These are phyloP conservation scores for Alternaria sp. DNA, from an alignment of 2,329 filamentous ascomycete species.

Conservation along the genomic window DNA sequence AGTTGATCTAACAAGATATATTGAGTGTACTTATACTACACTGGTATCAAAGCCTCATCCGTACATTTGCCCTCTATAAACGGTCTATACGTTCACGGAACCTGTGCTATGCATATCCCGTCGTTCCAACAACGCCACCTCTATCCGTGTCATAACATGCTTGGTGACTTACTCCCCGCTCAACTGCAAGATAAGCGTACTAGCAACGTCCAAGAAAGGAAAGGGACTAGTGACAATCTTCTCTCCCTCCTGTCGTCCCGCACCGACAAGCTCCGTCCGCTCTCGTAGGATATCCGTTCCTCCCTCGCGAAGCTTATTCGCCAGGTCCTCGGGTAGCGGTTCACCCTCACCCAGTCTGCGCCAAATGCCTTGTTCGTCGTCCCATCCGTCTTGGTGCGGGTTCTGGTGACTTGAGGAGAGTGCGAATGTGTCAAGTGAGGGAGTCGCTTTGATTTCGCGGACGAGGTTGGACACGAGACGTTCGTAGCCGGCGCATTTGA, in stretches of 20 bases:
- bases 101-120: background rate
- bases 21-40: background rate
- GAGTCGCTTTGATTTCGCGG: conserved; percentile 45
- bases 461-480: conserved; percentile 67
- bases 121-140: background rate
- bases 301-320: conserved; percentile 36
- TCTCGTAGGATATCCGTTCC: conserved; percentile 47
- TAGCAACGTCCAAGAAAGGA: conserved; percentile 93
- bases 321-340: conserved; percentile 37
- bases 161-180: conserved; percentile 36
- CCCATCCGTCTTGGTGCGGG: conserved; percentile 41
- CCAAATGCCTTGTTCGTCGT: conserved; percentile 45
- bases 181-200: conserved; percentile 89
- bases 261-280: conserved; percentile 51
- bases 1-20: background rate
- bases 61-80: background rate
- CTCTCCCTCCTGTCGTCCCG: conserved; percentile 69
- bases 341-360: conserved; percentile 41
- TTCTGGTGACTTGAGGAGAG: conserved; percentile 20
- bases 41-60: background rate
- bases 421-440: conserved; percentile 23
- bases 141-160: background rate
- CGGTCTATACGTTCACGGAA: background rate
- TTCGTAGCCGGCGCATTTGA: conserved; percentile 98
- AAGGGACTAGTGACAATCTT: conserved; percentile 96